phyloP scores from a whole-genome alignment of 2,329 filamentous ascomycete genomes.

The Fusarium longipes region DNA sequence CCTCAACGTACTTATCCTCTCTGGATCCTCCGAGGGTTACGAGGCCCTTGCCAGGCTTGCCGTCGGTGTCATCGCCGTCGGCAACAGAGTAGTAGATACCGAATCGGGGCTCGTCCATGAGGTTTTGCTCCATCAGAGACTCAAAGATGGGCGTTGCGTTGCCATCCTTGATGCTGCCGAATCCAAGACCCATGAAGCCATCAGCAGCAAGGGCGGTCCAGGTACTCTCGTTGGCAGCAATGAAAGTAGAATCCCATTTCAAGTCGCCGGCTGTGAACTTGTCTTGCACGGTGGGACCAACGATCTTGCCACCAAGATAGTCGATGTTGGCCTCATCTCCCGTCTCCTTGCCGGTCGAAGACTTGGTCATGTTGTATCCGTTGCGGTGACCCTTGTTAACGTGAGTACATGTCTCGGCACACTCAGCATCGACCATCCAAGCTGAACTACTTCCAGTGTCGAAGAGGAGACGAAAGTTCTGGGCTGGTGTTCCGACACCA shows the following conservation, averaged over 20 bases:
- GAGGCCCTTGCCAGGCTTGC: constrained; percentile 40
- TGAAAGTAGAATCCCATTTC: constrained; percentile 47
- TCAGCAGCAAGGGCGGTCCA: constrained; percentile 48
- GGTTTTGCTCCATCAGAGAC: constrained; percentile 46
- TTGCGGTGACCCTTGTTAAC: constrained; percentile 41
- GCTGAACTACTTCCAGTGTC: constrained; percentile 52
- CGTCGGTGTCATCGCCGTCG: constrained; percentile 11
- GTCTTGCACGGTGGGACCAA: constrained; percentile 46
- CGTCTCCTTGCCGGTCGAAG: constrained; percentile 42
- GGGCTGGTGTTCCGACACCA: constrained; percentile 45
- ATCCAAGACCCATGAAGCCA: constrained; percentile 53
- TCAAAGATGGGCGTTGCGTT: constrained; percentile 49
- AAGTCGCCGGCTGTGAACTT: constrained; percentile 33
- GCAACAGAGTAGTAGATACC: constrained; percentile 47
- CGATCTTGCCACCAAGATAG: constrained; percentile 49
- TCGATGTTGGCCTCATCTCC: constrained; percentile 41
- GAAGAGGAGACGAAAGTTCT: constrained; percentile 46
- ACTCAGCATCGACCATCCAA: constrained; percentile 49
- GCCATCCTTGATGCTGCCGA: constrained; percentile 48
- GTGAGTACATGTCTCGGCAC: constrained; percentile 45
- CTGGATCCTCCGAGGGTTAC: constrained; percentile 50
- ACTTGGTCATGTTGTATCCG: constrained; percentile 46
- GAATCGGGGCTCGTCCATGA: constrained; percentile 50
- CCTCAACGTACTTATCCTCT: constrained; percentile 48
- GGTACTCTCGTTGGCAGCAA: constrained; percentile 46